phyloP scores from a whole-genome alignment of 306 rosid genomes.

The Citrullus amarus region DNA sequence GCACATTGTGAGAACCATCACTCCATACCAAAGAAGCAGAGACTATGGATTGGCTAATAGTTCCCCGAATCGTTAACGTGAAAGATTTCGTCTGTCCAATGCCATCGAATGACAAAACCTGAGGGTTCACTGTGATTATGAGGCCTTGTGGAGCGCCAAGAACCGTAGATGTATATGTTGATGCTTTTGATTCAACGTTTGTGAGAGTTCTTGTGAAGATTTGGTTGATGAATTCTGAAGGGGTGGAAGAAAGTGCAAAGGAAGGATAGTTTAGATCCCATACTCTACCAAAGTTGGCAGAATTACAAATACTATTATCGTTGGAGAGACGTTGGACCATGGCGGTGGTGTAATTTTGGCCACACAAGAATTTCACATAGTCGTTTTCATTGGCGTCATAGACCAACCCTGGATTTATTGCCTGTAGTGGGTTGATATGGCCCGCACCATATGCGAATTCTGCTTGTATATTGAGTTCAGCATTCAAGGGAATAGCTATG shows the following conservation, averaged over 20 bases:
- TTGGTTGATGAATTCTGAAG: neutral
- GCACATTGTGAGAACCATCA: neutral
- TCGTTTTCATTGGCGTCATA: conserved; percentile 22
- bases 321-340: conserved; percentile 11
- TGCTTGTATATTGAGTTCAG: conserved; percentile 2
- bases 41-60: neutral
- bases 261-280: conserved; percentile 36
- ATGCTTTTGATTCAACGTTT: conserved; percentile 14
- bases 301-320: conserved; percentile 12
- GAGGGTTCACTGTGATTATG: conserved; percentile 1
- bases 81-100: neutral
- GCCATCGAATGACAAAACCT: neutral
- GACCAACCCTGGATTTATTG: conserved; percentile 20
- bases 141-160: neutral
- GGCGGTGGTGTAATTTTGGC: conserved; percentile 13
- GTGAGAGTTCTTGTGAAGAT: conserved; percentile 21
- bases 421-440: conserved; percentile 18
- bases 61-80: neutral
- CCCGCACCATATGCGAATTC: conserved; percentile 38
- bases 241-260: conserved; percentile 9
- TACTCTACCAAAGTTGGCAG: neutral
- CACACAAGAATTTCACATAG: conserved; percentile 25
- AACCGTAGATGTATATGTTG: neutral
- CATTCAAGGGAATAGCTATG: conserved; percentile 21
- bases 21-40: neutral